A percentile compares a stretch with the other conserved stretches of the same genome.
These are phyloP conservation scores for Rutstroemia sp. DNA, from an alignment of 2,329 filamentous ascomycete genomes.

Conservation along the genomic window DNA sequence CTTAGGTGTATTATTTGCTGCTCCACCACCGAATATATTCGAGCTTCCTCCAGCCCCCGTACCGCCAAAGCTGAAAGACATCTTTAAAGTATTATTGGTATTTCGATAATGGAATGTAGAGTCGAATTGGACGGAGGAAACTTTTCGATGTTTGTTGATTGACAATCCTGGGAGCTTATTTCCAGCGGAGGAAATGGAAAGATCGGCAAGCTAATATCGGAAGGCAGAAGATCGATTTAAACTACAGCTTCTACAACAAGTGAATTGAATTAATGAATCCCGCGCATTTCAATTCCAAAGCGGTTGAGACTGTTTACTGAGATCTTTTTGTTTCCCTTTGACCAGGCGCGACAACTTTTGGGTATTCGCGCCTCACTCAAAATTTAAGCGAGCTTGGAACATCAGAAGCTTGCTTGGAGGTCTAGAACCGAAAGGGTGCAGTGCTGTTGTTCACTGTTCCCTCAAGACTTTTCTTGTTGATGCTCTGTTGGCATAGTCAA, in stretches of 20 bases:
- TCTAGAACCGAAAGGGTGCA: conserved; percentile 4
- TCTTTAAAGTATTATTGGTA: conserved; percentile 11
- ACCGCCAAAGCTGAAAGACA: conserved; percentile 29
- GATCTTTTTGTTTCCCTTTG: conserved; percentile 8
- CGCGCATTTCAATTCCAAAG: conserved; percentile 14
- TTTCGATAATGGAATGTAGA: neutral
- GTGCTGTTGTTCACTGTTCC: neutral
- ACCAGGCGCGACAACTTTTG: conserved; percentile 6
- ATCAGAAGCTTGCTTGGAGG: neutral
- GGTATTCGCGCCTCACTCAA: conserved; percentile 7
- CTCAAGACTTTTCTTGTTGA: neutral
- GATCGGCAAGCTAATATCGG: neutral
- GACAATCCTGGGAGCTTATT: neutral
- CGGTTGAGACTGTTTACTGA: conserved; percentile 9
- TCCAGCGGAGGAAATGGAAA: neutral
- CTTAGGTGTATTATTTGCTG: conserved; percentile 3
- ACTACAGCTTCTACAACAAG: conserved; percentile 11
- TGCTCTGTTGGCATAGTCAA: neutral
- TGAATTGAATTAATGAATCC: conserved; percentile 7
- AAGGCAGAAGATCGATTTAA: neutral
- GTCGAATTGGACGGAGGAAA: neutral
- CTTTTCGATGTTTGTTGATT: conserved; percentile 3
- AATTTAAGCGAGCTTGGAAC: conserved; percentile 8
- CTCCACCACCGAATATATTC: conserved; percentile 2
- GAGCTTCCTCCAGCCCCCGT: conserved; percentile 11